Evolutionary conservation across 2,329 filamentous ascomycete genomes (phyloP), one percentile per base, ranked within the genome.

Genomic region (Apiospora malaysiana): DNA sequence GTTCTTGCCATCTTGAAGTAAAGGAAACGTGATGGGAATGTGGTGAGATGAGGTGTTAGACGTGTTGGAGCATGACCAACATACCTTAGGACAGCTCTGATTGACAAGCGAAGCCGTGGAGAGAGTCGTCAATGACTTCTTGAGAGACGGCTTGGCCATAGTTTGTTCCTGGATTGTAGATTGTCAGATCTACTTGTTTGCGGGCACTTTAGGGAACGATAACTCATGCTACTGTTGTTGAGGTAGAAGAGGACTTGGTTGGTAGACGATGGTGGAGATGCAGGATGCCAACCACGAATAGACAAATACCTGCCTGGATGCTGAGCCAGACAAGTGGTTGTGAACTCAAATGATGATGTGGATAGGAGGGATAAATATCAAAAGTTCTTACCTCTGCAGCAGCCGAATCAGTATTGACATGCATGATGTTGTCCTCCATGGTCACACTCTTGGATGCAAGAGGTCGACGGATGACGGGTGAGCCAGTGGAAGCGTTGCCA

Each of bases 71-170:
- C 1, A 40, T 14, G 8, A 40, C 1, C 32, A 67, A 45, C 78
- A 72, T 74, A 89, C 88, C 85, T 89, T 89, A 75, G 83, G 81
- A 73, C 78, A 82, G 75, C 82, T 83, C 78, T 89, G 87, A 71
- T 90, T 90, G 70, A 83, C 84, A 74, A 90, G 78, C 76, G 88
- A 90, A 67, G 85, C 87, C 6, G 88, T 85, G 40, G 84, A 79
- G 73, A 90, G 81, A 49, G 83, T 83, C 47, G 82, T 80, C 42
- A 86, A 79, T n/a, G 81, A 78, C 74, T 85, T 86, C 77, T 86
- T 86, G 73, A 75, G 74, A 69, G 75, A 74, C 23, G 73, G 68
- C 23, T 56, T 68, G 27, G 66, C 66, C 43, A 23, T 37, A 8
- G 43, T 18, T 21, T 68, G 66, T 37, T 68, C 43, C 66, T 68